These are phyloP conservation scores for Yamadazyma friedrichii DNA, from an alignment of 1,139 yeast species.

Conservation along the genomic window DNA sequence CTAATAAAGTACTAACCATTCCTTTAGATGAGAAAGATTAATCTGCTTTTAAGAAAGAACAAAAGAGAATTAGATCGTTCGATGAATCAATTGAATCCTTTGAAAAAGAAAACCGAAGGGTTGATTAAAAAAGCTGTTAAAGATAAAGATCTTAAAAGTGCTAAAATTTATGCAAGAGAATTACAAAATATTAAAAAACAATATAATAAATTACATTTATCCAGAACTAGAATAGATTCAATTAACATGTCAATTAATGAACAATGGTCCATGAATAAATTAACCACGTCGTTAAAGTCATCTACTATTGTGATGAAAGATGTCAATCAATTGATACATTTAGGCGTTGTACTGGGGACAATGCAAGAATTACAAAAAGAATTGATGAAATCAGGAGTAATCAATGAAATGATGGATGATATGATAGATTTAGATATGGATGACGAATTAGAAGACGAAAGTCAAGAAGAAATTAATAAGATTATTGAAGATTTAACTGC, in stretches of 20 bases:
- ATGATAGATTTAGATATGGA: conserved; percentile 69
- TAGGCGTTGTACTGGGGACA: conserved; percentile 81
- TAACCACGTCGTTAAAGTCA: conserved; percentile 78
- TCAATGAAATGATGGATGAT: conserved; percentile 95
- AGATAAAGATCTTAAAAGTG: conserved; percentile 72
- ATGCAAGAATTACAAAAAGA: conserved; percentile 89
- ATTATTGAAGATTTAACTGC: conserved; percentile 45
- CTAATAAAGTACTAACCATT: neutral
- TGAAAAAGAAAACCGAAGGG: conserved; percentile 73
- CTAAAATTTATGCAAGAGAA: conserved; percentile 80
- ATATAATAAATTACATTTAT: conserved; percentile 67
- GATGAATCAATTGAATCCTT: conserved; percentile 61
- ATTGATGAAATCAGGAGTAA: conserved; percentile 86
- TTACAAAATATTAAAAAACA: conserved; percentile 73
- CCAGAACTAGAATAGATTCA: conserved; percentile 83
- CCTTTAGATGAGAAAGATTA: conserved; percentile 70
- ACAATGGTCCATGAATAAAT: conserved; percentile 81
- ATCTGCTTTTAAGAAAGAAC: conserved; percentile 77
- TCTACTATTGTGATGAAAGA: conserved; percentile 87
- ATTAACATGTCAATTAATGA: conserved; percentile 89
- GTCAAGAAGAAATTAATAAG: conserved; percentile 65
- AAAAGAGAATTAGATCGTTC: conserved; percentile 78
- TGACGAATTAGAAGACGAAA: conserved; percentile 65
- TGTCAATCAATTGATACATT: conserved; percentile 70
- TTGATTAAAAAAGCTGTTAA: conserved; percentile 76